phyloP scores from a whole-genome alignment of 192 early-diverging fungal genomes.

The Umbelopsis ramanniana region DNA sequence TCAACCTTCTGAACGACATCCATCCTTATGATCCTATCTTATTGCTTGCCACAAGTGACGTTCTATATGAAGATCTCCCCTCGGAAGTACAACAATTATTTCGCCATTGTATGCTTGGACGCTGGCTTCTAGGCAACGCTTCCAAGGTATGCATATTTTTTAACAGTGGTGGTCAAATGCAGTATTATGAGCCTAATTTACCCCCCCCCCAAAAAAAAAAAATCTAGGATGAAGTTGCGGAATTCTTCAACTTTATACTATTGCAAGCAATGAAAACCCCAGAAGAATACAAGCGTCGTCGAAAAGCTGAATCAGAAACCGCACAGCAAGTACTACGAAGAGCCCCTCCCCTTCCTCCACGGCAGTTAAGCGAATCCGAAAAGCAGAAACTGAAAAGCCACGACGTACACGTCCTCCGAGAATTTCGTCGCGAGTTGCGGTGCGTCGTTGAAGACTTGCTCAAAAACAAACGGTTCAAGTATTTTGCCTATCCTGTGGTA shows the following conservation, averaged over 20 bases:
- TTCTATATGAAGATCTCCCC: conserved; percentile 39
- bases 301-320: background rate
- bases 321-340: conserved; percentile 33
- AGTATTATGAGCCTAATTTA: too few relatives aligned
- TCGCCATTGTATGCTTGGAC: conserved; percentile 35
- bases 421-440: conserved; percentile 60
- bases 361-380: conserved; percentile 54
- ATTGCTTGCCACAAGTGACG: conserved; percentile 60
- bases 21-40: conserved; percentile 55
- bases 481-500: conserved; percentile 52
- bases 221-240: conserved; percentile 35
- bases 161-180: too few relatives aligned
- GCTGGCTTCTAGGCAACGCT: conserved; percentile 26
- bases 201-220: too few relatives aligned
- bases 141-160: background rate
- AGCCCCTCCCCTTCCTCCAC: conserved; percentile 55
- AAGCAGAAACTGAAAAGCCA: conserved; percentile 51
- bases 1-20: conserved; percentile 53
- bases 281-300: background rate
- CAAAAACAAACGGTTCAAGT: conserved; percentile 50
- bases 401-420: conserved; percentile 53
- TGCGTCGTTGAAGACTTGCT: conserved; percentile 57
- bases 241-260: conserved; percentile 30
- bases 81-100: conserved; percentile 42
- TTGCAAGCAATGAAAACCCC: background rate